phyloP scores from a whole-genome alignment of 1,139 yeast genomes.

The Kurtzmaniella quercitrusa region DNA sequence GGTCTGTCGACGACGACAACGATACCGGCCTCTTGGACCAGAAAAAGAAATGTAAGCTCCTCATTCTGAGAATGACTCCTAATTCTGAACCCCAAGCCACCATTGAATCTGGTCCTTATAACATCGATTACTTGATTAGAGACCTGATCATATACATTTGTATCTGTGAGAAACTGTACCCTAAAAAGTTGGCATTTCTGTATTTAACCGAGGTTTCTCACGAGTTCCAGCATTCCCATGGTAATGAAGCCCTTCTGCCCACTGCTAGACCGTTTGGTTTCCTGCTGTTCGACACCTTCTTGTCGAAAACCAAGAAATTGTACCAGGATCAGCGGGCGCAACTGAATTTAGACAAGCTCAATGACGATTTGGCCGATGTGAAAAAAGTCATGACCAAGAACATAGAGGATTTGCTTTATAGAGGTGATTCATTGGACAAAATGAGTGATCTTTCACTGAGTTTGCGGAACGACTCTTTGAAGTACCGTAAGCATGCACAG shows the following conservation, averaged over 20 bases:
- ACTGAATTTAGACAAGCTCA: conserved; percentile 77
- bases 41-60: conserved; percentile 78
- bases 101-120: conserved; percentile 70
- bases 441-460: conserved; percentile 87
- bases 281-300: conserved; percentile 76
- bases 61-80: conserved; percentile 72
- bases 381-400: conserved; percentile 94
- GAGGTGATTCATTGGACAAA: conserved; percentile 91
- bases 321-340: conserved; percentile 92
- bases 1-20: conserved; percentile 85
- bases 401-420: conserved; percentile 86
- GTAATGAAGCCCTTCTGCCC: conserved; percentile 58
- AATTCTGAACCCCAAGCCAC: conserved; percentile 84
- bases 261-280: conserved; percentile 84
- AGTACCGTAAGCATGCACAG: conserved; percentile 86
- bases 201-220: conserved; percentile 76
- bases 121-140: conserved; percentile 69
- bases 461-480: conserved; percentile 77
- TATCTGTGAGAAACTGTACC: conserved; percentile 74
- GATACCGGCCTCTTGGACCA: conserved; percentile 59
- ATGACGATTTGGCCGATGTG: conserved; percentile 87
- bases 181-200: conserved; percentile 84
- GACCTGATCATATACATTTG: conserved; percentile 70
- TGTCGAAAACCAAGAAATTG: conserved; percentile 81
- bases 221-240: conserved; percentile 80